Base-by-base conservation (phyloP, 2,329 filamentous ascomycete species). In the Colletotrichum viniferum region DNA sequence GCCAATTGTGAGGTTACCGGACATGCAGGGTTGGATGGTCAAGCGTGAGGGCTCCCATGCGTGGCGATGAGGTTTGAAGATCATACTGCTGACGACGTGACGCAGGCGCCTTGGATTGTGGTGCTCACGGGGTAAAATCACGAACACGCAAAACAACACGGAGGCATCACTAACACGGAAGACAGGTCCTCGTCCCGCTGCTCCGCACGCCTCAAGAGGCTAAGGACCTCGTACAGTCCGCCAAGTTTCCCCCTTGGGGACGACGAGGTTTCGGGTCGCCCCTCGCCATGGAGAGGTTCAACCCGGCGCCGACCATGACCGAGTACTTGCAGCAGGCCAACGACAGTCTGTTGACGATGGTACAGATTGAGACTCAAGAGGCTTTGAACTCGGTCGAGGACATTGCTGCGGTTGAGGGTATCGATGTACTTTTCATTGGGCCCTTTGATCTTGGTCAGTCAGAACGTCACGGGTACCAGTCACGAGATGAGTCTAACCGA, bases 281-380 rank as follows among this genome's bases (percentile, higher is more conserved):
- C 7, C 89, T 91, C 70, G 83, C 88, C 5, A 86, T 88, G 84
- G 87, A 88, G 73, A 85, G 86, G 36, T 90, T 90, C 79, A 80
- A 82, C 48, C 85, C 87, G 2, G 80, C 84, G 9, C 85, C 89
- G n/a, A 86, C 84, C 13, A 86, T 88, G 76, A 87, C 88, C 14
- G 88, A 90, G 75, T 92, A 92, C 77, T 86, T 91, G 66, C 87
- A 90, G 78, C 86, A 90, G 26, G 90, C 90, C 62, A 91, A 92
- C 79, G 85, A 87, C 10, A 87, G 87, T 34, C 85, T 94, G 26
- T 81, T 94, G 73, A 92, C 90, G 18, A 92, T 93, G 84, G 90
- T 93, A 13, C 92, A 94, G 81, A 93, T 94, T 68, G 92, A 94
- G 84, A 93, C 92, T 1, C 85, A 86, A 76, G 91, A 93, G 80